These are phyloP conservation scores for Apiospora rasikravindrae DNA, from an alignment of 2,329 filamentous ascomycete genomes.

Conservation along the genomic window DNA sequence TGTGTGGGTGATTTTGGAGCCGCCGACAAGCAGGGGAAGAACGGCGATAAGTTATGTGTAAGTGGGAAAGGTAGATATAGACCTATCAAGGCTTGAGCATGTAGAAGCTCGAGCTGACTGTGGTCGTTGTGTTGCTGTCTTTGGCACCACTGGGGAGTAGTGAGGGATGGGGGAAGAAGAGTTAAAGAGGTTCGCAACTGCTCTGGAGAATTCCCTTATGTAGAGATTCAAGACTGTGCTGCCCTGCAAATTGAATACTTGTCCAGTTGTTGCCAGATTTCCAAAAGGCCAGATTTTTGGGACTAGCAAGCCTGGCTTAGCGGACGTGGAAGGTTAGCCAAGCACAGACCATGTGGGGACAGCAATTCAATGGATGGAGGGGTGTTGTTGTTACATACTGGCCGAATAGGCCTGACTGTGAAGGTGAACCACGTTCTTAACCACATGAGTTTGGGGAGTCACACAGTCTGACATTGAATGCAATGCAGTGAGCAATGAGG, in stretches of 20 bases:
- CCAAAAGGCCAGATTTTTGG: constrained; percentile 41
- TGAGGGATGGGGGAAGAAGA: constrained; percentile 28
- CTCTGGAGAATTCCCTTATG: constrained; percentile 36
- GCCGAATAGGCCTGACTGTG: too few relatives aligned
- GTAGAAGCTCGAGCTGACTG: constrained; percentile 16
- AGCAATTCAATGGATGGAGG: neutral
- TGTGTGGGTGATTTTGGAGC: neutral
- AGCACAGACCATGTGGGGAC: constrained; percentile 1
- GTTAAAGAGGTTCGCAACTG: constrained; percentile 25
- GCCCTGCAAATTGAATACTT: constrained; percentile 19
- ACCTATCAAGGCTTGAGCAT: constrained; percentile 17
- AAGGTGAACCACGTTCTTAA: too few relatives aligned
- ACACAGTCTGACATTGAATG: neutral
- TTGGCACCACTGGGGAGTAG: constrained; percentile 20
- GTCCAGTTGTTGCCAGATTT: constrained; percentile 38
- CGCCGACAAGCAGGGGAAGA: neutral
- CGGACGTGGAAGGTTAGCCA: neutral
- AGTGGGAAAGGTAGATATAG: neutral
- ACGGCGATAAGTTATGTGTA: neutral
- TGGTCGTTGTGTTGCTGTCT: neutral
- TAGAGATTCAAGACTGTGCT: constrained; percentile 28
- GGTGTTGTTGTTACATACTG: too few relatives aligned
- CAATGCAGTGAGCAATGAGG: constrained; percentile 11
- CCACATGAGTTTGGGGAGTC: too few relatives aligned
- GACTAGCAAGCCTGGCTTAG: constrained; percentile 33